Evolutionary conservation across 164 flowering plant species (phyloP).

Genomic region (Vitis amurensis): DNA sequence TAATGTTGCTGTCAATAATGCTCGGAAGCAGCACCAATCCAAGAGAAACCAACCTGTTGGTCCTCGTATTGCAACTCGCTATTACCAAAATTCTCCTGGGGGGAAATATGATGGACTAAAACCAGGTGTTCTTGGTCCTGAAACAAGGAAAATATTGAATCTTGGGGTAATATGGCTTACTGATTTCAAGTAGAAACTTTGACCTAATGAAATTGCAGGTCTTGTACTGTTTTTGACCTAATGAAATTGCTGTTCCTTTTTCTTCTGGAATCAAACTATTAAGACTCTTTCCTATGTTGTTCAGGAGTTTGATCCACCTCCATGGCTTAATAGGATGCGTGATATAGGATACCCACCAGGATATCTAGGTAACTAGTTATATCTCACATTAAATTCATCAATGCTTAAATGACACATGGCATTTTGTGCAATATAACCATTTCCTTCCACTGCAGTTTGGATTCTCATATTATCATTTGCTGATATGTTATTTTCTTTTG

Average conservation of each 20-base stretch:
- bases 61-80: constrained; percentile 61
- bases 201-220: too few species aligned
- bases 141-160: constrained; percentile 72
- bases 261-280: background rate
- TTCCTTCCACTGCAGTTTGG: background rate
- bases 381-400: too few species aligned
- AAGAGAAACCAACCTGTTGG: constrained; percentile 50
- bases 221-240: too few species aligned
- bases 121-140: constrained; percentile 79
- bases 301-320: constrained; percentile 99
- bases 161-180: constrained; percentile 62
- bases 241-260: too few species aligned
- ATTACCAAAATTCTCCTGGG: constrained; percentile 76
- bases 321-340: constrained; percentile 96
- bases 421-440: background rate
- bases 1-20: constrained; percentile 76
- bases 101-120: constrained; percentile 90
- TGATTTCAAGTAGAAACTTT: background rate
- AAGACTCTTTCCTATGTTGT: constrained; percentile 6
- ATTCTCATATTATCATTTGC: too few species aligned
- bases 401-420: too few species aligned
- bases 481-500: too few species aligned
- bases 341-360: constrained; percentile 97
- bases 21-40: constrained; percentile 67
- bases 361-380: constrained; percentile 63